A percentile compares a stretch with the other conserved stretches of the same genome.
Conservation (phyloP, 306 rosid species). For the Prunus armeniaca region DNA sequence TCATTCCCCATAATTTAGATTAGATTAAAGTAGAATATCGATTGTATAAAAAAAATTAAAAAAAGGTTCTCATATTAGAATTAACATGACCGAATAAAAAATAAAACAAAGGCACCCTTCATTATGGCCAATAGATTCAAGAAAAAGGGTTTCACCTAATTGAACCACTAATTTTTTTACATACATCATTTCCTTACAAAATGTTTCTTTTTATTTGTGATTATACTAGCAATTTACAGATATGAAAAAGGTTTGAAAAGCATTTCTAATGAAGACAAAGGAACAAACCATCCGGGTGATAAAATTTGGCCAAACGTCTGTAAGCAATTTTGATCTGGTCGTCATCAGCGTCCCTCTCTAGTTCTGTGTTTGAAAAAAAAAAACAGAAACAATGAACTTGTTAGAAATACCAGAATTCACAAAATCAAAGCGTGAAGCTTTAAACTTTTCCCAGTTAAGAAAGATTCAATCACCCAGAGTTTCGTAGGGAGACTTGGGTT, state of each 20-base stretch:
- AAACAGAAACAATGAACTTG: not conserved
- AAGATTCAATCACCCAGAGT: conserved; percentile 65
- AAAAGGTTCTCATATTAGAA: too few species aligned
- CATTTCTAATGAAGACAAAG: conserved; percentile 10
- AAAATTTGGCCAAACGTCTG: conserved; percentile 87
- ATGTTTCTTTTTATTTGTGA: not conserved
- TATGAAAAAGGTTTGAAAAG: not conserved
- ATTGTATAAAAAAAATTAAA: too few species aligned
- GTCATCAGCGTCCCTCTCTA: conserved; percentile 78
- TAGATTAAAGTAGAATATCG: too few species aligned
- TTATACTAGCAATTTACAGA: not conserved
- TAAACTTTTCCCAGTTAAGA: not conserved
- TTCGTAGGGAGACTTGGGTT: conserved; percentile 79
- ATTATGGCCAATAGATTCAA: not conserved
- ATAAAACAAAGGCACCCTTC: too few species aligned
- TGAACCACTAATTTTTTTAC: not conserved
- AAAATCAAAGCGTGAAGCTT: not conserved
- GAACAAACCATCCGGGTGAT: conserved; percentile 94
- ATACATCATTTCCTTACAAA: not conserved
- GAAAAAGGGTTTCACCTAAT: not conserved
- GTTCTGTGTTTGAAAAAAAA: conserved; percentile 44
- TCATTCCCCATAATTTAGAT: too few species aligned
- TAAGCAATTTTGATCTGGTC: conserved; percentile 86
- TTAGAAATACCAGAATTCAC: not conserved
- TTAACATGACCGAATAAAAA: too few species aligned